phyloP scores from a whole-genome alignment of 805 yeast genomes.

The Lachancea meyersii region DNA sequence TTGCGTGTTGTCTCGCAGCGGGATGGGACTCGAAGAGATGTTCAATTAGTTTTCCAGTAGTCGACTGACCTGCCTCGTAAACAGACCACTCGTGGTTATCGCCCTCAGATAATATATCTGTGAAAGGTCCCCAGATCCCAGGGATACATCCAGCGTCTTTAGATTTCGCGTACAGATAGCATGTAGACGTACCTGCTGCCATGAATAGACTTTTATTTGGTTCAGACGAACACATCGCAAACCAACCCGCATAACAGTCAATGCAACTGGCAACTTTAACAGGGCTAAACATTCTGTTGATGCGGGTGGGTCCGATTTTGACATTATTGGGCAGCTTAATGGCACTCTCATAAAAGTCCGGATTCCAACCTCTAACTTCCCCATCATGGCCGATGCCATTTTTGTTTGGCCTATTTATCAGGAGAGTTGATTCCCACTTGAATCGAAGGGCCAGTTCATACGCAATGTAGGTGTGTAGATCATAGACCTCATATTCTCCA shows the following conservation, averaged over 20 bases:
- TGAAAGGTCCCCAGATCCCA: slow-evolving; percentile 61
- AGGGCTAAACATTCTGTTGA: slow-evolving; percentile 6
- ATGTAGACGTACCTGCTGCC: slow-evolving; percentile 61
- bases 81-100: slow-evolving; percentile 22
- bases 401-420: slow-evolving; percentile 8
- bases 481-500: slow-evolving; percentile 36
- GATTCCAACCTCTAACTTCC: slow-evolving; percentile 49
- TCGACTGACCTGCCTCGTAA: slow-evolving; percentile 54
- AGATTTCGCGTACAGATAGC: slow-evolving; percentile 37
- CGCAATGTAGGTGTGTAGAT: slow-evolving; percentile 44
- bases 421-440: slow-evolving; percentile 10
- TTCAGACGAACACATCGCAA: slow-evolving; percentile 33
- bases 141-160: slow-evolving; percentile 18
- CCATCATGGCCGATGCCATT: slow-evolving; percentile 47
- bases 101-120: slow-evolving; percentile 27
- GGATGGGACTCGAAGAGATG: slow-evolving; percentile 41
- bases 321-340: slow-evolving; percentile 24
- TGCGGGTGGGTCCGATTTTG: slow-evolving; percentile 15
- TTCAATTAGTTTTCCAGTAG: slow-evolving; percentile 50
- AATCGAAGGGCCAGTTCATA: slow-evolving; percentile 22
- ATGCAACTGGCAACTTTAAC: slow-evolving; percentile 45
- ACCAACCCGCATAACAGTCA: slow-evolving; percentile 55
- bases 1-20: slow-evolving; percentile 18
- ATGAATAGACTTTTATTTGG: slow-evolving; percentile 34
- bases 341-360: slow-evolving; percentile 18